These are phyloP conservation scores for Pseudogymnoascus sp. DNA, from an alignment of 2,329 filamentous ascomycete species.

Conservation along the genomic window DNA sequence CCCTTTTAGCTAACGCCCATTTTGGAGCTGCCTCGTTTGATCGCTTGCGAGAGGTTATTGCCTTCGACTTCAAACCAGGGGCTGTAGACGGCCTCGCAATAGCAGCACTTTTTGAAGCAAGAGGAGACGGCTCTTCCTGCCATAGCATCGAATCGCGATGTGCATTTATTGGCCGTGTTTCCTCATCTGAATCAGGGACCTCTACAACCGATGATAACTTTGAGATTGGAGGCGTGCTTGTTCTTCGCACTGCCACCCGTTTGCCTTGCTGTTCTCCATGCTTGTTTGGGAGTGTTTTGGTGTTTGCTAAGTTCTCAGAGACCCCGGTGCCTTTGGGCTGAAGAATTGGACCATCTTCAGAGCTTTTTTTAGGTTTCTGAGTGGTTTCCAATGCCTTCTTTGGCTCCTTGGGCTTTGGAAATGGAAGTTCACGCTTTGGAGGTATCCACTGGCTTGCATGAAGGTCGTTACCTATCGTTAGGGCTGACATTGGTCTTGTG, in stretches of 20 bases:
- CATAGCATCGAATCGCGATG: neutral
- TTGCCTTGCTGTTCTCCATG: neutral
- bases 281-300: conserved; percentile 14
- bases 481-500: conserved; percentile 15
- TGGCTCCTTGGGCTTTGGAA: conserved; percentile 14
- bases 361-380: neutral
- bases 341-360: neutral
- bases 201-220: neutral
- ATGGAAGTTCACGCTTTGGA: conserved; percentile 24
- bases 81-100: conserved; percentile 14
- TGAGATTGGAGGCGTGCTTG: neutral
- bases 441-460: conserved; percentile 16
- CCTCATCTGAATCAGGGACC: neutral
- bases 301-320: neutral
- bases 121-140: conserved; percentile 15
- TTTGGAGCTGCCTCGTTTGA: conserved; percentile 1
- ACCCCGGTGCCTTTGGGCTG: neutral
- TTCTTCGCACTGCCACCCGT: neutral
- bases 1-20: conserved; percentile 18
- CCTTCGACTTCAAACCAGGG: conserved; percentile 19
- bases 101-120: conserved; percentile 18
- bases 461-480: conserved; percentile 8
- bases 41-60: conserved; percentile 15
- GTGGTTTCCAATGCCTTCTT: neutral
- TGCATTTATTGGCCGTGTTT: neutral